Evolutionary conservation across 805 yeast genomes (phyloP), one percentile per base, ranked within the genome.

Genomic region (Ogataea neopini): DNA sequence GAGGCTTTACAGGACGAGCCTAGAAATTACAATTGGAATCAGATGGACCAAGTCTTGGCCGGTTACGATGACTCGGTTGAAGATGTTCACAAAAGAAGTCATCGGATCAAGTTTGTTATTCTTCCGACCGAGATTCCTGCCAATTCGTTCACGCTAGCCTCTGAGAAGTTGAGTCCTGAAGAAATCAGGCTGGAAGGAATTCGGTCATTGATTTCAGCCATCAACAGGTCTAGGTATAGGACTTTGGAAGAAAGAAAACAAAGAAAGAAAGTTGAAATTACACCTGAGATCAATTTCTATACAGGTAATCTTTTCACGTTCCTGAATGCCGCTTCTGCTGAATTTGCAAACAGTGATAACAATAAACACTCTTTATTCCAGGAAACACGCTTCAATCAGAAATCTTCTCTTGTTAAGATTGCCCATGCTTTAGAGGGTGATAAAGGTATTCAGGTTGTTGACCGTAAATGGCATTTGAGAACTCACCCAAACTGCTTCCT

Each of bases 171-270:
- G 43, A 78, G 81, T 0, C 82, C 85, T 2, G 99, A 92, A 61
- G 98, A 92, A 65, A 78, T 86, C n/a, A 70, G 96, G 47, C 76
- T 92, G n/a, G 98, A 92, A 63, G 99, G 98, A 0, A 70, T 92
- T 17, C 72, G 92, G 38, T 80, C 82, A 39, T 68, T 88, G 51
- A 84, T 84, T 48, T 72, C 80, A 1, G 66, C 79, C 23, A 77
- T 90, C 11, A 83, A 84, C 53, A 75, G 82, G 52, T 78, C 84
- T 2, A 71, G 75, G 39, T 76, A 76, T 54, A 68, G 68, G 42
- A 66, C 81, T 0, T 64, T 64, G 4, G 73, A 72, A 37, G 79
- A 76, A 49, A 62, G 57, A 35, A 63, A 64, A 41, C 70, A 68
- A 23, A 43, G 52, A 22, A 66, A 65, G 40, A 71, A 67, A 42